phyloP scores from a whole-genome alignment of 1,139 yeast genomes.

The Pichia sp. region DNA sequence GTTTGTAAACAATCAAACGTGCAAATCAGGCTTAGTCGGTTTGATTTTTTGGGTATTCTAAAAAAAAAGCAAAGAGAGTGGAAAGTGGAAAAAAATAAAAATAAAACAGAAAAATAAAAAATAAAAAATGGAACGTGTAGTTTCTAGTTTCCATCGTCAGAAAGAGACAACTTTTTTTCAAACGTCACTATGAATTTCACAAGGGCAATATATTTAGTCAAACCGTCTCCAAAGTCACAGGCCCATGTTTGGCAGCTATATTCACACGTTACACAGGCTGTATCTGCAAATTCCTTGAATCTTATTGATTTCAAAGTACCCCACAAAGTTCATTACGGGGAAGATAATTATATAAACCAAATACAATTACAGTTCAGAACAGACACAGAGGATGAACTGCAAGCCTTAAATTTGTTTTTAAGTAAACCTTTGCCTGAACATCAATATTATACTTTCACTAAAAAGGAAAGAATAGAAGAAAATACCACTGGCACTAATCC shows the following conservation, averaged over 20 bases:
- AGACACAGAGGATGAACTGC: background rate
- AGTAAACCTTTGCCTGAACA: background rate
- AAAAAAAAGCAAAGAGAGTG: background rate
- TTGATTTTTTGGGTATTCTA: background rate
- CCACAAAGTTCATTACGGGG: conserved; percentile 6
- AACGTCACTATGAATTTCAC: background rate
- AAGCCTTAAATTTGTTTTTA: background rate
- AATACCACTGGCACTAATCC: background rate
- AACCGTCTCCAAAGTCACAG: conserved; percentile 15
- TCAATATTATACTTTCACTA: background rate
- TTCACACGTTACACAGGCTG: background rate
- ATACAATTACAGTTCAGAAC: conserved; percentile 8
- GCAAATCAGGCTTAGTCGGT: background rate
- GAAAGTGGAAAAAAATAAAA: no score
- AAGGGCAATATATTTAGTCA: background rate
- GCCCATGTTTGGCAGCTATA: conserved; percentile 16
- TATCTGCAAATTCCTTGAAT: background rate
- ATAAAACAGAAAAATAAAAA: no score
- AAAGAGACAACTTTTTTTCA: no score
- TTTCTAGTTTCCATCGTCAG: no score
- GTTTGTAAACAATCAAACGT: no score
- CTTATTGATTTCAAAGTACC: conserved; percentile 14
- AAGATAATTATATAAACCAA: conserved; percentile 10
- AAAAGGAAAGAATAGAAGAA: background rate
- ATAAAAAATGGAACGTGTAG: background rate